Base-by-base conservation (phyloP, 169 alveolate species). In the Sarcocystis neurona region DNA sequence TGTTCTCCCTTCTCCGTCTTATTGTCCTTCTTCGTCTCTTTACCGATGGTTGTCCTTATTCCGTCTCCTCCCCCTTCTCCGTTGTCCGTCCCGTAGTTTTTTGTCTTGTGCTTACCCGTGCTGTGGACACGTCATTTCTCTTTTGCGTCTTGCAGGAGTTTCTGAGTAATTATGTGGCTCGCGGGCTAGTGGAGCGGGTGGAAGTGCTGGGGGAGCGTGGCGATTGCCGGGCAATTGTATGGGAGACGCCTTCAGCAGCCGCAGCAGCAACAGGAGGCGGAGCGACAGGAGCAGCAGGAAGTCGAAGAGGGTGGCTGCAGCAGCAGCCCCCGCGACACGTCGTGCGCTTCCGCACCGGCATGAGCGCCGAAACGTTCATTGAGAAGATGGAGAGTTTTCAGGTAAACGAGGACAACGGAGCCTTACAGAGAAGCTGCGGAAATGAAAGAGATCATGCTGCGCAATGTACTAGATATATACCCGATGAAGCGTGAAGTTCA, bases 361-460 rank as follows among this genome's bases (percentile, higher is more conserved):
- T 86, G 41, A 58, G 85, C n/a, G 85, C 90, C 79, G 90, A 86
- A 20, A 86, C 86, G 44, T 86, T 86, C 79, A 86, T 86, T 15
- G 90, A 86, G 56, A 86, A 86, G 37, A 86, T 86, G 90, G 90
- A 86, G 41, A 82, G 56, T 27, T 86, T 86, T 63, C 90, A 86
- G 53, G 90, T 86, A 46, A 15, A 32, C 6, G 6, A 10, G 20
- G 63, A 53, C 30, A 12, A n/a, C n/a, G n/a, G n/a, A n/a, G n/a
- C n/a, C n/a, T n/a, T n/a, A n/a, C n/a, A n/a, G n/a, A n/a, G n/a
- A n/a, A n/a, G n/a, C n/a, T n/a, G n/a, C n/a, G n/a, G n/a, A n/a
- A n/a, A n/a, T n/a, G n/a, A n/a, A n/a, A n/a, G n/a, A n/a, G n/a
- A n/a, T n/a, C n/a, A n/a, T n/a, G n/a, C n/a, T n/a, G n/a, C n/a